phyloP scores from a whole-genome alignment of 2,329 filamentous ascomycete genomes.

The Penicillium sp. region DNA sequence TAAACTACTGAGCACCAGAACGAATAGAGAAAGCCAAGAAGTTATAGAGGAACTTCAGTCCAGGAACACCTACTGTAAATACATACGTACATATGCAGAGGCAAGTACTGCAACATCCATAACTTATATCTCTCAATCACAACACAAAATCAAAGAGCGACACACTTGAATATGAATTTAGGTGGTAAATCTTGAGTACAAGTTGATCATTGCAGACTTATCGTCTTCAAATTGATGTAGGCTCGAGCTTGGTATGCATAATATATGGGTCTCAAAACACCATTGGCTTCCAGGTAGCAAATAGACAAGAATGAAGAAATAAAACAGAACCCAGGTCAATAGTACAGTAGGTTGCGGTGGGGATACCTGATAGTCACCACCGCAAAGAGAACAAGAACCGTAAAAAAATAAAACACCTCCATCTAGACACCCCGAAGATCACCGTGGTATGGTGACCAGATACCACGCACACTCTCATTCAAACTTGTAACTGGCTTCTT shows the following conservation, averaged over 20 bases:
- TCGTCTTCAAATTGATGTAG: slow-evolving; percentile 3
- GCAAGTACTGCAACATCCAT: not conserved
- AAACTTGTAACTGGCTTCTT: slow-evolving; percentile 61
- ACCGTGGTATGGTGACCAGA: slow-evolving; percentile 65
- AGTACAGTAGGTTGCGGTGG: slow-evolving; percentile 30
- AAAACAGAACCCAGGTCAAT: slow-evolving; percentile 26
- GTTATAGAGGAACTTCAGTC: not conserved
- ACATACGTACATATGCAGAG: not conserved
- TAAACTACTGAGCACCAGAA: not conserved
- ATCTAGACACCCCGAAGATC: slow-evolving; percentile 52
- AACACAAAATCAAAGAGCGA: too few relatives aligned
- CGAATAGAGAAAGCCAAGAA: not conserved
- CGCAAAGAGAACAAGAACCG: slow-evolving; percentile 12
- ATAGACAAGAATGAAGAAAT: slow-evolving; percentile 20
- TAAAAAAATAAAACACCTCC: slow-evolving; percentile 11
- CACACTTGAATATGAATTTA: not conserved
- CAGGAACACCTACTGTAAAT: not conserved
- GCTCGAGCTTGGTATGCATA: slow-evolving; percentile 30
- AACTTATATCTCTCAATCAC: not conserved
- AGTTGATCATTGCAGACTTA: not conserved
- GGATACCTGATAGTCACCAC: slow-evolving; percentile 10
- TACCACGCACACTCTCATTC: slow-evolving; percentile 65
- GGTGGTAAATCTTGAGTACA: not conserved
- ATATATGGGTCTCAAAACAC: slow-evolving; percentile 17
- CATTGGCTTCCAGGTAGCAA: slow-evolving; percentile 14